Conservation (phyloP, 441 rosid species). For the Pelargonium australe region DNA sequence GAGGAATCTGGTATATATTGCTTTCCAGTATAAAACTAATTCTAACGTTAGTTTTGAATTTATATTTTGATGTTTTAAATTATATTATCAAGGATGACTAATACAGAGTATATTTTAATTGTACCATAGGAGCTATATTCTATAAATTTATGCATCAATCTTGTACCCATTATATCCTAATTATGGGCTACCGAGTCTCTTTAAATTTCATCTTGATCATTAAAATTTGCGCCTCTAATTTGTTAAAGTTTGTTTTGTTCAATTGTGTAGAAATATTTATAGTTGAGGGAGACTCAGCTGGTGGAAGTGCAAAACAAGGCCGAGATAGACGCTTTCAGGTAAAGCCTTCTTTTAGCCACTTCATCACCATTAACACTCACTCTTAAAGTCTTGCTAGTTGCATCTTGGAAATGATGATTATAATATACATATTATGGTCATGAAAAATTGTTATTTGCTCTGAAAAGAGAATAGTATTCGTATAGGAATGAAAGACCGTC, state of each 20-base stretch:
- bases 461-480: not conserved
- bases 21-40: conserved; percentile 3
- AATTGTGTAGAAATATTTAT: conserved; percentile 69
- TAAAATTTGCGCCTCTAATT: not conserved
- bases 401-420: not conserved
- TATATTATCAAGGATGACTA: not conserved
- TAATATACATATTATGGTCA: not conserved
- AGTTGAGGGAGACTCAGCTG: conserved; percentile 98
- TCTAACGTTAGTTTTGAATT: conserved; percentile 11
- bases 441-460: not conserved
- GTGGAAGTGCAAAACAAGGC: conserved; percentile 98
- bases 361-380: not conserved
- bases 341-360: conserved; percentile 12
- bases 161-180: not conserved
- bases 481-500: not conserved
- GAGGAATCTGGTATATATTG: conserved; percentile 64
- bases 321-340: conserved; percentile 99
- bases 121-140: not conserved
- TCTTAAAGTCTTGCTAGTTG: not conserved
- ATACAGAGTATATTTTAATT: not conserved
- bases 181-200: not conserved
- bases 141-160: not conserved
- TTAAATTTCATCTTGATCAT: not conserved
- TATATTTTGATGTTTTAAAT: not conserved
- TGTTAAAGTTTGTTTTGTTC: not conserved